Evolutionary conservation across 306 rosid species (phyloP).

Genomic region (Lathyrus sativus): DNA sequence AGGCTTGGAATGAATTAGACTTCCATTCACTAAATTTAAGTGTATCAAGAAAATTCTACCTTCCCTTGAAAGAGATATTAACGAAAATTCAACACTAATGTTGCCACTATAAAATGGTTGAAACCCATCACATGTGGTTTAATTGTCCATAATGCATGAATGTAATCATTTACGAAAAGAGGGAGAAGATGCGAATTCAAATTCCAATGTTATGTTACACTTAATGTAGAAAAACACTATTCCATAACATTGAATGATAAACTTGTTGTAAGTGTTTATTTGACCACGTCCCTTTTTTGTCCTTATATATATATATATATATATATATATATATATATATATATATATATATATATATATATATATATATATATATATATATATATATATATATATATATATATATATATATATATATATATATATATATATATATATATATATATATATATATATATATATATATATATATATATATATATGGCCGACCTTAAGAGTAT

Average conservation of each 20-base stretch:
- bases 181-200: conserved; percentile 25
- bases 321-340: too few species aligned
- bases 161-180: conserved; percentile 33
- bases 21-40: neutral
- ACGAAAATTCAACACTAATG: neutral
- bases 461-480: too few species aligned
- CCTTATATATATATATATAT: too few species aligned
- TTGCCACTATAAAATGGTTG: neutral
- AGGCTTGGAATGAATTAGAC: neutral
- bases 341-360: too few species aligned
- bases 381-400: too few species aligned
- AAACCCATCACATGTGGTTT: neutral
- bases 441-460: too few species aligned
- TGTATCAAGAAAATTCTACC: neutral
- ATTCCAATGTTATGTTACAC: conserved; percentile 5
- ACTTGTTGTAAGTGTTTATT: conserved; percentile 26
- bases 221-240: neutral
- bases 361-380: too few species aligned
- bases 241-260: neutral
- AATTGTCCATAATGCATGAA: conserved; percentile 34
- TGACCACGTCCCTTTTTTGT: conserved; percentile 31
- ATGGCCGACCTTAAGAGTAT: too few species aligned
- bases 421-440: too few species aligned
- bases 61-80: neutral
- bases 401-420: too few species aligned